Percentiles rank a stretch among this genome's conserved stretches.
Evolutionary conservation across 208 protist genomes (phyloP).

Genomic region (Leptomonas pyrrhocoris): DNA sequence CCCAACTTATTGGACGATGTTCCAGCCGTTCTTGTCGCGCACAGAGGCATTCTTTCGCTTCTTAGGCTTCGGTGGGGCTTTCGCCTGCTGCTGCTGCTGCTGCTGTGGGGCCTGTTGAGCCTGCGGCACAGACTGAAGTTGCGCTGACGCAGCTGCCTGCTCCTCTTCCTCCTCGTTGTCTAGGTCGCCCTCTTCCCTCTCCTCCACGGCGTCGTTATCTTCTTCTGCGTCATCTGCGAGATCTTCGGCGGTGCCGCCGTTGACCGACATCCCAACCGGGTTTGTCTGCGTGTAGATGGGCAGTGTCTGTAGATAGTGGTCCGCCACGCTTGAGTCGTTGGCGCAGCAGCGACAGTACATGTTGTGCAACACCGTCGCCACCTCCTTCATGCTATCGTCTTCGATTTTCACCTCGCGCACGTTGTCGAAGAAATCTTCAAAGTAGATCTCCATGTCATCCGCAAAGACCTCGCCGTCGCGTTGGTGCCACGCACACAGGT

Average conservation of each 20-base stretch:
- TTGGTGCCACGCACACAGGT: conserved; percentile 72
- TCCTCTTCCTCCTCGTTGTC: conserved; percentile 12
- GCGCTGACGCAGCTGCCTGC: neutral
- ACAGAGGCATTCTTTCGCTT: conserved; percentile 74
- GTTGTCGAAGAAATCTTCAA: conserved; percentile 84
- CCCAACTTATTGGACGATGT: conserved; percentile 39
- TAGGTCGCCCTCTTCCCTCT: conserved; percentile 13
- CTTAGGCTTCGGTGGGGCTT: conserved; percentile 34
- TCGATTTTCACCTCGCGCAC: conserved; percentile 73
- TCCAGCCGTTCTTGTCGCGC: conserved; percentile 74
- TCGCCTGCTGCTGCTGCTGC: conserved; percentile 19
- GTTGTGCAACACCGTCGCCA: conserved; percentile 75
- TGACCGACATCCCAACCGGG: conserved; percentile 69
- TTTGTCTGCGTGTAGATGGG: conserved; percentile 67
- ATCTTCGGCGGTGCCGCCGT: conserved; percentile 39
- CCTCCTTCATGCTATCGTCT: conserved; percentile 89
- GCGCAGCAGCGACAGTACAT: conserved; percentile 88
- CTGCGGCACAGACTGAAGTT: neutral
- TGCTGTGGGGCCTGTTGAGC: conserved; percentile 1
- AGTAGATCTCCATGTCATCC: conserved; percentile 87
- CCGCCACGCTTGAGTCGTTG: conserved; percentile 65
- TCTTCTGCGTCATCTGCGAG: conserved; percentile 32
- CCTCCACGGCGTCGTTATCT: conserved; percentile 11
- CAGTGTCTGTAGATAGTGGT: conserved; percentile 57
- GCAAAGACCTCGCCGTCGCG: conserved; percentile 80